Conservation (phyloP, 1,284 basidiomycete species). For the Cryptococcus deneoformans region DNA sequence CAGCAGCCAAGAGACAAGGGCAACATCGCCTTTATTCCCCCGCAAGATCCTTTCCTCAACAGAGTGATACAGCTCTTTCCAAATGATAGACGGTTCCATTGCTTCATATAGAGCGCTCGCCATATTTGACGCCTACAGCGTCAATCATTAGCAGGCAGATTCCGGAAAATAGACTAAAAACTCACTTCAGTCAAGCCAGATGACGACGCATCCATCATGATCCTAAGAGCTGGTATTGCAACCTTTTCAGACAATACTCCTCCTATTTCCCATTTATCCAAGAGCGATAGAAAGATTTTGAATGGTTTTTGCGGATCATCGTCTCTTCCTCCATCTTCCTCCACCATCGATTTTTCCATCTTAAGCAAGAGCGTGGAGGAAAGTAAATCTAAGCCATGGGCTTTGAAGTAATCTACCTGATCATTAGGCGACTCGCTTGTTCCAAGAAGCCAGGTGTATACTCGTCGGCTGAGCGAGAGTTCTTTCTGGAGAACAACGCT, state of each 20-base stretch:
- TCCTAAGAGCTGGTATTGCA: slow-evolving; percentile 62
- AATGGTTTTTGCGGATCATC: slow-evolving; percentile 69
- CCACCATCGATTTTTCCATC: slow-evolving; percentile 13
- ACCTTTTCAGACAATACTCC: slow-evolving; percentile 72
- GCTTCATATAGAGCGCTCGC: slow-evolving; percentile 89
- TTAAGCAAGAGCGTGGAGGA: slow-evolving; percentile 56
- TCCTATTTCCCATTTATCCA: slow-evolving; percentile 98
- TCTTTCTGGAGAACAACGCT: slow-evolving; percentile 88
- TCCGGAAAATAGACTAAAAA: background rate
- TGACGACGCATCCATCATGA: slow-evolving; percentile 15
- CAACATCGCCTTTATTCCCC: slow-evolving; percentile 23
- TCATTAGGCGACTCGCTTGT: slow-evolving; percentile 68
- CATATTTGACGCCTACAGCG: slow-evolving; percentile 68
- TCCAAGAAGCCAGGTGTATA: slow-evolving; percentile 92
- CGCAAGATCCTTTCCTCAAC: slow-evolving; percentile 51
- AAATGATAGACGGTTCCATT: slow-evolving; percentile 82
- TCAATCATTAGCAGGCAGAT: too few relatives aligned
- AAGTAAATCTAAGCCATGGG: slow-evolving; percentile 67
- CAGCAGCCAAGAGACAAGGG: slow-evolving; percentile 51
- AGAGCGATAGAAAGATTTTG: slow-evolving; percentile 89
- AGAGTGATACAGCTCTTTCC: slow-evolving; percentile 66
- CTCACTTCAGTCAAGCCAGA: background rate
- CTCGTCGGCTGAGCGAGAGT: slow-evolving; percentile 83
- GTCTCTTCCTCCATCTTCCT: background rate
- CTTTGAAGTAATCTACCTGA: slow-evolving; percentile 68